Evolutionary conservation across 352 stramenopile species (phyloP).

Genomic region (Globisporangium abappressorium): DNA sequence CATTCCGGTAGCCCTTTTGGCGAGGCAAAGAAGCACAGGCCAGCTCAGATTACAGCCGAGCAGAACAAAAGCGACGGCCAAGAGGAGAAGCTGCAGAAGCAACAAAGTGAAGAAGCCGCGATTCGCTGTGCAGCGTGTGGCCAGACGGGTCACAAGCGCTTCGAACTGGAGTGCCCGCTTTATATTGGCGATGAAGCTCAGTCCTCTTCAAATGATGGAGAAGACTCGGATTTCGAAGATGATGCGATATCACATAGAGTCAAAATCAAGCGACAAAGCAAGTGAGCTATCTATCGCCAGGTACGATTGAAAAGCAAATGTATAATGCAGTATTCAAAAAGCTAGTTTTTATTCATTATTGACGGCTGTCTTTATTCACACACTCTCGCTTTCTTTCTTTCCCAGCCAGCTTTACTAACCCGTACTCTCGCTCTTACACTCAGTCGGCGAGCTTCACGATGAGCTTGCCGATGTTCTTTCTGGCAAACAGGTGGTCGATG

Average conservation of each 20-base stretch:
- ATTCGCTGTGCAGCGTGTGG: background rate
- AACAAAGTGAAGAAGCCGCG: background rate
- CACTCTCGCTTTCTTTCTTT: background rate
- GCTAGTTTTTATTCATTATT: background rate
- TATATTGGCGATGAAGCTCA: background rate
- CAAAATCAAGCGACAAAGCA: background rate
- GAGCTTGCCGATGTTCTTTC: conserved; percentile 61
- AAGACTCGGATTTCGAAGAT: background rate
- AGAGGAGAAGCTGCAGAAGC: background rate
- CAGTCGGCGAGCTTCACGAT: conserved; percentile 39
- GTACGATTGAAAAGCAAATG: background rate
- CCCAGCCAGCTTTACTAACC: background rate
- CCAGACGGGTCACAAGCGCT: background rate
- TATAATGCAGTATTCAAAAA: background rate
- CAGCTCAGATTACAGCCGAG: background rate
- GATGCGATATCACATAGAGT: background rate
- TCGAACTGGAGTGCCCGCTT: background rate
- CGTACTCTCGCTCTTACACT: background rate
- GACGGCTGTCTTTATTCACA: background rate
- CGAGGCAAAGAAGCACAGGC: background rate
- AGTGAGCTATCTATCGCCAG: background rate
- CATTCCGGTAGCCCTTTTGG: background rate
- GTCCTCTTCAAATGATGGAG: background rate
- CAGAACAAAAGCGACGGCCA: background rate
- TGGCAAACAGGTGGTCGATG: conserved; percentile 50